These are phyloP conservation scores for Penicillium sp. DNA, from an alignment of 2,329 filamentous ascomycete genomes.

Conservation along the genomic window DNA sequence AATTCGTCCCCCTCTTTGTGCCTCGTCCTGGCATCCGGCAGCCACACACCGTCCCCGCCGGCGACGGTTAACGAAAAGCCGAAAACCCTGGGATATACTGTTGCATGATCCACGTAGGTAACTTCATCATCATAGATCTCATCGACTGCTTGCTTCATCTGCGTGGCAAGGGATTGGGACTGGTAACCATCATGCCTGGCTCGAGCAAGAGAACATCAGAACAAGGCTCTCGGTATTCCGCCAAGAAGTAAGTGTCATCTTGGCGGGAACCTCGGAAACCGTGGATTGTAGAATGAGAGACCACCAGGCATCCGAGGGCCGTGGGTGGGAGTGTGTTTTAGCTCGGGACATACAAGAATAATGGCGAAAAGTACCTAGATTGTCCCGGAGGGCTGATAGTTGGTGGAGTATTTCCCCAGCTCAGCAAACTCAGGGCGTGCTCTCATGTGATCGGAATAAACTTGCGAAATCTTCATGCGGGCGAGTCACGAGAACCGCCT, in stretches of 20 bases:
- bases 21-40: background rate
- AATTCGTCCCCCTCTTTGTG: background rate
- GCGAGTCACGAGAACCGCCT: background rate
- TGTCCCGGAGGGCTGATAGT: background rate
- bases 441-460: conserved; percentile 9
- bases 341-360: background rate
- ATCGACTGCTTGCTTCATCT: background rate
- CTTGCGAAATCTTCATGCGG: background rate
- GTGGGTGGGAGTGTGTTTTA: background rate
- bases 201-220: too few relatives aligned
- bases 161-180: background rate
- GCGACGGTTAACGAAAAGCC: background rate
- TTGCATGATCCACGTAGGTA: background rate
- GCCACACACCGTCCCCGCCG: conserved; percentile 2
- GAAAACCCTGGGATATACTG: background rate
- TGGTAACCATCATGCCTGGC: too few relatives aligned
- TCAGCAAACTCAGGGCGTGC: background rate
- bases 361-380: background rate
- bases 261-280: too few relatives aligned
- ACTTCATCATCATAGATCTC: background rate
- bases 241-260: too few relatives aligned
- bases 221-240: too few relatives aligned
- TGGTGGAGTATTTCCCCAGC: background rate
- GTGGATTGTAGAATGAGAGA: too few relatives aligned
- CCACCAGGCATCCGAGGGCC: too few relatives aligned